A percentile compares a stretch with the other conserved stretches of the same genome.
Evolutionary conservation across 495 filamentous ascomycete species (phyloP).

Genomic region (Neurospora sp.): DNA sequence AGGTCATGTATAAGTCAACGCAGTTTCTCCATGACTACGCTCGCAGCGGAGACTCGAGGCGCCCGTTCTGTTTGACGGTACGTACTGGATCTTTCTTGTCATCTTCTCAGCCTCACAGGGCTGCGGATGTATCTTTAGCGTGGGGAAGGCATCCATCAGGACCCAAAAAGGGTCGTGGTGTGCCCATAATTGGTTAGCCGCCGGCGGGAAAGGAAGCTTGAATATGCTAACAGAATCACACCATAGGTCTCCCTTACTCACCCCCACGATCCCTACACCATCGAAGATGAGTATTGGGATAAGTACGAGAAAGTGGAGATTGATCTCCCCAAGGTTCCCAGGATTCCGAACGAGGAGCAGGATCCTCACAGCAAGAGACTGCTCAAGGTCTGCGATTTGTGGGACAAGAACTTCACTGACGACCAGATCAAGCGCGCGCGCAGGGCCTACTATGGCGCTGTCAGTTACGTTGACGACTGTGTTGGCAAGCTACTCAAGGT

Average conservation of each 20-base stretch:
- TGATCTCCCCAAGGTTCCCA: constrained; percentile 55
- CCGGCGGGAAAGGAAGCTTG: background rate
- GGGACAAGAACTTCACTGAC: constrained; percentile 63
- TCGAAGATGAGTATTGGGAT: constrained; percentile 82
- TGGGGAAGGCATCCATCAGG: background rate
- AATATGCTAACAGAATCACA: background rate
- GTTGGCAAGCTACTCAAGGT: constrained; percentile 67
- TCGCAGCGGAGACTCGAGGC: constrained; percentile 50
- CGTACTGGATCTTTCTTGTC: constrained; percentile 1
- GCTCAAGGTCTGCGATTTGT: constrained; percentile 70
- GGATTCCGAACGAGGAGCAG: constrained; percentile 64
- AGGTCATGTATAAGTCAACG: constrained; percentile 75
- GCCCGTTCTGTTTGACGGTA: constrained; percentile 76
- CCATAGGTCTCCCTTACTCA: constrained; percentile 70
- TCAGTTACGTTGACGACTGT: constrained; percentile 81
- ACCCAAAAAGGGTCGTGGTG: background rate
- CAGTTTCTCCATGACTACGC: constrained; percentile 81
- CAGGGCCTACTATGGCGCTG: constrained; percentile 79
- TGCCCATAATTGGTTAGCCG: constrained; percentile 2
- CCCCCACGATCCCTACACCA: constrained; percentile 86
- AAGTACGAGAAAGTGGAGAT: constrained; percentile 82
- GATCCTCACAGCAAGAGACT: constrained; percentile 75
- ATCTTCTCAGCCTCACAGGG: background rate
- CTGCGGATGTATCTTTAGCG: background rate
- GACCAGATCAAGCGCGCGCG: constrained; percentile 71